Evolutionary conservation across 1,284 basidiomycete species (phyloP), one percentile per base, ranked within the genome.

Genomic region (Malassezia furfur): DNA sequence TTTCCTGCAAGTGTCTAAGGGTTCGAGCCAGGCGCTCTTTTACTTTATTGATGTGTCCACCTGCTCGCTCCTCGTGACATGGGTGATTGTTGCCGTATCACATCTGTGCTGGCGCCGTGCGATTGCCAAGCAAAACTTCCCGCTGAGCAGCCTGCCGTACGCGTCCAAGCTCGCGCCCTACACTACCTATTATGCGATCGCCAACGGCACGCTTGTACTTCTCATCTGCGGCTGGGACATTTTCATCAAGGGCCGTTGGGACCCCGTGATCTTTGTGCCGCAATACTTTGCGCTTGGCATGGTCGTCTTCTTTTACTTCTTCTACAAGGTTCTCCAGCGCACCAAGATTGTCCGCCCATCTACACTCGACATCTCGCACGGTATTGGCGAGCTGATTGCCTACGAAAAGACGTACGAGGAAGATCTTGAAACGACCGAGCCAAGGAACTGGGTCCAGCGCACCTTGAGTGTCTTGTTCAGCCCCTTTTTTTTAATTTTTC

Each of bases 31-130:
- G 85, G 88, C 38, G 88, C 93, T 73, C 75, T 76, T 70, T 48
- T 75, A 66, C 63, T 60, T 67, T 66, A 59, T 84, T 64, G 83
- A 84, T 67, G 76, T 86, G 48, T 83, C 79, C 6, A 81, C 84
- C 9, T 82, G 82, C 19, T 79, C 38, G 17, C 22, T 40, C 9
- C 14, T 40, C 9, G 38, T 40, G 2, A 22, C 38, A 2, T 40
- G 38, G 38, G 38, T 40, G 1, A 40, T 40, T n/a, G 22, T 40
- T 40, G 38, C 38, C 2, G 17, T 17, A 2, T 40, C 38, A 10
- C 38, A 40, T 5, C 10, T n/a, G 38, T 40, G 38, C 2, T 40
- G 38, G 38, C 38, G 38, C 9, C 38, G 14, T 22, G 38, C 38
- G 10, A 40, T 40, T 14, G 38, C 22, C 10, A 40, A 40, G 14